Conservation (phyloP, 306 rosid species). For the Cucurbita maxima region DNA sequence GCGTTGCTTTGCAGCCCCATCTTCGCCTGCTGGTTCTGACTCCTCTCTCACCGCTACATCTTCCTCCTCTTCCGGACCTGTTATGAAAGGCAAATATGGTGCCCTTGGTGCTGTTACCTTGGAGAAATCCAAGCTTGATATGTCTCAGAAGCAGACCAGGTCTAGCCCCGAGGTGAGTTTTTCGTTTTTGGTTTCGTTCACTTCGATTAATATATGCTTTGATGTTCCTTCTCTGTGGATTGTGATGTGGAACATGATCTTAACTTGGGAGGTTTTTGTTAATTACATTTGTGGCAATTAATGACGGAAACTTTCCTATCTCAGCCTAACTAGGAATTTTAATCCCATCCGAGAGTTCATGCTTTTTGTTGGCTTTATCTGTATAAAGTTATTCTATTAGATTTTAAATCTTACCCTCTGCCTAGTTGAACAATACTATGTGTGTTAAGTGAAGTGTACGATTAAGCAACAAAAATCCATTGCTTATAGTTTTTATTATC, state of each 20-base stretch:
- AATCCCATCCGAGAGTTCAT: neutral
- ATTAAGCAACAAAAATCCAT: neutral
- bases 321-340: neutral
- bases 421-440: neutral
- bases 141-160: slow-evolving; percentile 49
- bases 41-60: slow-evolving; percentile 1
- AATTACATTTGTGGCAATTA: neutral
- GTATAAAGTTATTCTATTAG: neutral
- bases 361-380: neutral
- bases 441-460: neutral
- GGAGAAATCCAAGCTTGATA: slow-evolving; percentile 77
- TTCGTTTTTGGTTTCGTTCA: neutral
- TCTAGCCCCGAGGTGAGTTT: slow-evolving; percentile 63
- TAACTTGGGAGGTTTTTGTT: neutral
- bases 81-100: slow-evolving; percentile 68
- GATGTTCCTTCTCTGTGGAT: neutral
- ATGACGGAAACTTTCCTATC: neutral
- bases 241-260: neutral
- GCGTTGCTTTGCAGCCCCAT: slow-evolving; percentile 38
- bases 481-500: neutral
- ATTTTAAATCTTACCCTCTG: neutral
- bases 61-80: slow-evolving; percentile 17
- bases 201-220: neutral
- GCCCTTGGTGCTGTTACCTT: slow-evolving; percentile 66
- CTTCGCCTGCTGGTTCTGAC: slow-evolving; percentile 10